Conservation (phyloP, 1,284 basidiomycete species). For the Tilletia indica region DNA sequence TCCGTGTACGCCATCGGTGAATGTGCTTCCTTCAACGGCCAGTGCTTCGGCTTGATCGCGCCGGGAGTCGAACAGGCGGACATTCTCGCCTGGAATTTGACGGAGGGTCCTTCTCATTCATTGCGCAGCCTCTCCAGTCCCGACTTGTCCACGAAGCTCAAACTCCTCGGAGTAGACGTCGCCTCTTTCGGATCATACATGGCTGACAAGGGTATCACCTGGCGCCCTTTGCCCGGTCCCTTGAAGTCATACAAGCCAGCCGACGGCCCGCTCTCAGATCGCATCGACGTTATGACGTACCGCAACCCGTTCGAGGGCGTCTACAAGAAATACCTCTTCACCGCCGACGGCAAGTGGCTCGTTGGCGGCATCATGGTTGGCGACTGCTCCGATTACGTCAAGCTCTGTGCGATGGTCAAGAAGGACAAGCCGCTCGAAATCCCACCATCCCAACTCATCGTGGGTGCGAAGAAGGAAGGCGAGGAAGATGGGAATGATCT, state of each 20-base stretch:
- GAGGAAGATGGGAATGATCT: conserved; percentile 68
- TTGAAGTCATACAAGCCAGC: conserved; percentile 34
- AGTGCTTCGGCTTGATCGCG: conserved; percentile 70
- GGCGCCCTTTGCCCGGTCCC: conserved; percentile 33
- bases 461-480: conserved; percentile 62
- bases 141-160: conserved; percentile 67
- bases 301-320: conserved; percentile 67
- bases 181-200: conserved; percentile 75
- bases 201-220: conserved; percentile 62
- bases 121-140: conserved; percentile 65
- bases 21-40: conserved; percentile 69
- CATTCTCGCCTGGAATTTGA: conserved; percentile 72
- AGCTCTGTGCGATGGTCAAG: conserved; percentile 70
- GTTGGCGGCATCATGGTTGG: conserved; percentile 80
- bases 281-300: conserved; percentile 67
- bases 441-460: conserved; percentile 68
- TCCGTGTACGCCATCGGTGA: conserved; percentile 74
- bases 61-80: conserved; percentile 75
- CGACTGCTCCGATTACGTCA: conserved; percentile 70
- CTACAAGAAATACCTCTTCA: conserved; percentile 78
- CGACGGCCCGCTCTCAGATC: conserved; percentile 14
- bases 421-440: conserved; percentile 71
- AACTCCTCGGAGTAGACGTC: conserved; percentile 73
- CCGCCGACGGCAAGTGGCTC: conserved; percentile 70
- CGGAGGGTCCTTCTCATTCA: conserved; percentile 57